phyloP scores from a whole-genome alignment of 1,284 basidiomycete species.

The Naganishia albida region DNA sequence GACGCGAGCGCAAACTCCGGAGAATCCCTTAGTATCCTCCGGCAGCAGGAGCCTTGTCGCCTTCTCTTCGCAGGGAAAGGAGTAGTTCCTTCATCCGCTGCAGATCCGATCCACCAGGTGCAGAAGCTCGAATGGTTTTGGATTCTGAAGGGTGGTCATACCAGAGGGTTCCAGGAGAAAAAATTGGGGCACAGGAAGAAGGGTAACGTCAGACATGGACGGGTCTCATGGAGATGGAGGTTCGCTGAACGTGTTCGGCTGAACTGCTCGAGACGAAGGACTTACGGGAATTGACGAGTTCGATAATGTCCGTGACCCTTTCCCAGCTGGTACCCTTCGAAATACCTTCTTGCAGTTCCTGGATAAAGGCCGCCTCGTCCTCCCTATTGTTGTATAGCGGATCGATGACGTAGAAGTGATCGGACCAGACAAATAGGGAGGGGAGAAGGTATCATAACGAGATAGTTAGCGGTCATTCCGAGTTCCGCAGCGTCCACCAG shows the following conservation, averaged over 20 bases:
- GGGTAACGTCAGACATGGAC: neutral
- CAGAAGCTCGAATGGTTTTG: conserved; percentile 87
- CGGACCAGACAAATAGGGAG: neutral
- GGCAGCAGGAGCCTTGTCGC: conserved; percentile 84
- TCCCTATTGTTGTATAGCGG: conserved; percentile 61
- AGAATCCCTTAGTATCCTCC: conserved; percentile 69
- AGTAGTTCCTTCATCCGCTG: conserved; percentile 88
- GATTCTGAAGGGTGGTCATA: conserved; percentile 58
- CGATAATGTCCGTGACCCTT: conserved; percentile 81
- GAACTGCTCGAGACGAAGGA: conserved; percentile 8
- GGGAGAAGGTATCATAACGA: neutral
- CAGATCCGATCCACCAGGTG: conserved; percentile 85
- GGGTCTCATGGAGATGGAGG: neutral
- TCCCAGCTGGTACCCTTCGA: conserved; percentile 94
- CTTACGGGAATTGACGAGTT: conserved; percentile 83
- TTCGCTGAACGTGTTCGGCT: neutral
- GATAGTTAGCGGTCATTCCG: conserved; percentile 5
- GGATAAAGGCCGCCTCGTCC: conserved; percentile 78
- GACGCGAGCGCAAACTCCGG: neutral
- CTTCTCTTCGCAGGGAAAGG: conserved; percentile 80
- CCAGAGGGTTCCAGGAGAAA: neutral
- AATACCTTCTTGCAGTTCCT: conserved; percentile 71
- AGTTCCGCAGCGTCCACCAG: neutral
- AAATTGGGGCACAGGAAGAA: neutral
- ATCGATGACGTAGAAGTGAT: neutral